phyloP scores from a whole-genome alignment of 2,329 filamentous ascomycete genomes.

The Aspergillus aculeatus region DNA sequence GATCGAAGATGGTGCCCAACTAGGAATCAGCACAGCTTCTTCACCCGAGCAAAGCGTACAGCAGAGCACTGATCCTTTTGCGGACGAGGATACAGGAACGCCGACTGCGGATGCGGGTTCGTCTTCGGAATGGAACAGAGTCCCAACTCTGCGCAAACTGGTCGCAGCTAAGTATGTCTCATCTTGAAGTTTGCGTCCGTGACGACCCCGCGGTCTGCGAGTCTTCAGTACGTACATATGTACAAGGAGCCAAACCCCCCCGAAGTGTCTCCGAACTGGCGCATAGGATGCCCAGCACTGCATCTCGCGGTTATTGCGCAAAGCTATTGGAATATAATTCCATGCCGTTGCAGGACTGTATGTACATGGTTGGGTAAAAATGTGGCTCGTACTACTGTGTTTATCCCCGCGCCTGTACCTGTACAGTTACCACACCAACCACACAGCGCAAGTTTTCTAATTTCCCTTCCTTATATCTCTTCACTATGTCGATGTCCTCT shows the following conservation, averaged over 20 bases:
- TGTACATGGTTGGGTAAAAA: neutral
- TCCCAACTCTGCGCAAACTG: constrained; percentile 66
- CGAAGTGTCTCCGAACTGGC: neutral
- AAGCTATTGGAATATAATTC: neutral
- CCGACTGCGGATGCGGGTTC: constrained; percentile 28
- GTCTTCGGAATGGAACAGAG: constrained; percentile 60
- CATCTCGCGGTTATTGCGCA: neutral
- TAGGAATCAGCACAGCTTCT: constrained; percentile 57
- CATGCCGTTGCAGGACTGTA: neutral
- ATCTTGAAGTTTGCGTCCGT: constrained; percentile 23
- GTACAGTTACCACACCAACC: too few relatives aligned
- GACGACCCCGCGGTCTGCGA: neutral
- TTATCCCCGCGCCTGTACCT: neutral
- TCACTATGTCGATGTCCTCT: neutral
- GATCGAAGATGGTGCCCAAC: constrained; percentile 59
- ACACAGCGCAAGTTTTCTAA: neutral
- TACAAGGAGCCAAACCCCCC: neutral
- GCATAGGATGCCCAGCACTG: neutral
- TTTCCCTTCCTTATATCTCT: neutral
- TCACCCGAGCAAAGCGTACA: constrained; percentile 22
- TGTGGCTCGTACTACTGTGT: neutral
- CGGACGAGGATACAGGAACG: constrained; percentile 41
- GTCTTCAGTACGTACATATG: neutral
- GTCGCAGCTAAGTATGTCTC: constrained; percentile 75
- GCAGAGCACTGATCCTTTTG: constrained; percentile 48